phyloP scores from a whole-genome alignment of 495 filamentous ascomycete species.

The Aspergillus bridgeri region DNA sequence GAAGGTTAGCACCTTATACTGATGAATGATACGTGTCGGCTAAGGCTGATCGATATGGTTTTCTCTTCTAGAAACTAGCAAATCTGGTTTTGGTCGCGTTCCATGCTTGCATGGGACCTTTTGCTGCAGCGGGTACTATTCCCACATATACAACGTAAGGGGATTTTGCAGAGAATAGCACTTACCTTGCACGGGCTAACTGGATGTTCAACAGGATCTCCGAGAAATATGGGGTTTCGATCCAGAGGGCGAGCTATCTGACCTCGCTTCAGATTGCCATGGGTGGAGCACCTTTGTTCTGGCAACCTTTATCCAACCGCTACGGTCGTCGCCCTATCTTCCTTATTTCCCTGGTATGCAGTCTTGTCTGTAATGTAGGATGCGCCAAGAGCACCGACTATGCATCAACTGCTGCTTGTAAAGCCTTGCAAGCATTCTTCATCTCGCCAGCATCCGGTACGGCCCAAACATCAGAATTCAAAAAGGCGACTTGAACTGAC shows the following conservation, averaged over 20 bases:
- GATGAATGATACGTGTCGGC: conserved; percentile 7
- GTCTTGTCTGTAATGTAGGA: conserved; percentile 43
- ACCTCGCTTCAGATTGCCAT: conserved; percentile 50
- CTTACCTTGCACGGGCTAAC: not conserved
- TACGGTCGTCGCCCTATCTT: conserved; percentile 54
- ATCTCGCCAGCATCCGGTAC: conserved; percentile 47
- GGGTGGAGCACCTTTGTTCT: conserved; percentile 48
- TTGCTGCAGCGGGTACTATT: conserved; percentile 52
- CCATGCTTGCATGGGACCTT: conserved; percentile 55
- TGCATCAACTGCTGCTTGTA: conserved; percentile 37
- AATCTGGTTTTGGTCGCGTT: conserved; percentile 54
- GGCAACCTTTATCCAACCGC: conserved; percentile 56
- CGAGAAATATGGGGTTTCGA: conserved; percentile 33
- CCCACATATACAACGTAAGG: conserved; percentile 38
- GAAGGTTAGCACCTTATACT: conserved; percentile 42
- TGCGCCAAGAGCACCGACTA: conserved; percentile 44
- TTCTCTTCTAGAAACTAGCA: conserved; percentile 42
- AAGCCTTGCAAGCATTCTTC: conserved; percentile 36
- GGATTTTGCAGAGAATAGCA: not conserved
- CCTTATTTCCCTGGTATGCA: conserved; percentile 43
- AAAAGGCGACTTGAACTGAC: not conserved
- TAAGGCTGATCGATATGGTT: not conserved
- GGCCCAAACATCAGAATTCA: not conserved
- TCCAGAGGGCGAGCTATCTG: conserved; percentile 47
- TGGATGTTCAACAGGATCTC: conserved; percentile 31